phyloP scores from a whole-genome alignment of 208 protist genomes.

The Leishmania turanica region DNA sequence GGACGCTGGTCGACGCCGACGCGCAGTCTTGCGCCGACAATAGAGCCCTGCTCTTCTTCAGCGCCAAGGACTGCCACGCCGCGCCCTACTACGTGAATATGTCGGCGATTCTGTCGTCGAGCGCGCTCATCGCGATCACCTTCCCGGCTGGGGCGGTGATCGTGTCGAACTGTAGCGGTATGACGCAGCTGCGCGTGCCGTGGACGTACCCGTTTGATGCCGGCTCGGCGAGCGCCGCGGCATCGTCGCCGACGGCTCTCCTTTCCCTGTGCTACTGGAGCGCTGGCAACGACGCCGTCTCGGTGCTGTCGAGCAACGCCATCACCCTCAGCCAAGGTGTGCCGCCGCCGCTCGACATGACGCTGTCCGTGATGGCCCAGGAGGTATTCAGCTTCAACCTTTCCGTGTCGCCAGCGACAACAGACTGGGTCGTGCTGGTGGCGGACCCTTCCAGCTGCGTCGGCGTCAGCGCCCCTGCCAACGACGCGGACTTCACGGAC shows the following conservation, averaged over 20 bases:
- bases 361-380: constrained; percentile 39
- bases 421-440: constrained; percentile 74
- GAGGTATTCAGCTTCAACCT: constrained; percentile 47
- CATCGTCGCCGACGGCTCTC: not conserved
- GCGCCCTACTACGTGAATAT: constrained; percentile 62
- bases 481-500: constrained; percentile 38
- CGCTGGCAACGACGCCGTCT: constrained; percentile 36
- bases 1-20: constrained; percentile 50
- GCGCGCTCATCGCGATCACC: not conserved
- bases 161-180: constrained; percentile 31
- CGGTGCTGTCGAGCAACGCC: constrained; percentile 40
- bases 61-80: constrained; percentile 65
- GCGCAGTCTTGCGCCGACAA: constrained; percentile 17
- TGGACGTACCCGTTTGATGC: constrained; percentile 13
- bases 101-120: constrained; percentile 3
- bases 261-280: constrained; percentile 75
- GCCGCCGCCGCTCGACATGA: constrained; percentile 40
- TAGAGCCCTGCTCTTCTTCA: constrained; percentile 77
- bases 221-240: constrained; percentile 1
- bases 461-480: constrained; percentile 35
- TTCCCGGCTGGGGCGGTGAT: constrained; percentile 30
- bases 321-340: constrained; percentile 50
- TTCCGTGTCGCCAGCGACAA: constrained; percentile 42
- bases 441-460: constrained; percentile 46
- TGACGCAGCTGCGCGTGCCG: constrained; percentile 28